Base-by-base conservation (phyloP, 78 protist genomes). In the Speleostelium caveatum region DNA sequence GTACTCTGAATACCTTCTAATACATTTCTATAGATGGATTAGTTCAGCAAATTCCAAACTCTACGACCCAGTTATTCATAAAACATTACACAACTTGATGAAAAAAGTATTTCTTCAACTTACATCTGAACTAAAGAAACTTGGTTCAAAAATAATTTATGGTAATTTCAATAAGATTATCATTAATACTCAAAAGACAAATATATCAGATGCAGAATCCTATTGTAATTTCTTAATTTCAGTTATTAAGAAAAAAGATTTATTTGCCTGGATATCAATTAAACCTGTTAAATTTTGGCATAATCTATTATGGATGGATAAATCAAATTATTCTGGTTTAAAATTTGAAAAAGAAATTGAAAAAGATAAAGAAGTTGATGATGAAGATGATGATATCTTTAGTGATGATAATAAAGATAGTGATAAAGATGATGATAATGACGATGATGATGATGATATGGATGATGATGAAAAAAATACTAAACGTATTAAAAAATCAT, bases 21-120 rank as follows among this genome's bases (percentile, higher is more conserved):
- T 67, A 19, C 96, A 96, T 72, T 95, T 95, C 56, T 97, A 94
- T 66, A 90, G 98, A 17, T 97, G 99, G 99, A 72, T 97, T 21
- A 39, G 85, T 8, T 62, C 77, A 22, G 92, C 96, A 24, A 10
- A 60, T 30, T 62, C 98, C 33, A 63, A 33, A 38, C 61, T 95
- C 32, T 91, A 94, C 45, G 99, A 97, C 33, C 96, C 97, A 24
- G 59, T 66, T 14, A 8, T 97, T 67, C 92, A 67, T 78, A 67
- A 87, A 22, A 28, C 74, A 12, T 68, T 97, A 4, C 97, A 90
- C 62, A 33, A 55, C n/a, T 56, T 94, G 66, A 95, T 97, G 96
- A 49, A 90, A 49, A 96, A 97, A 92, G 96, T 97, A 14, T 83
- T 73, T 26, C 85, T 90, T 41, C 88, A 97, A 30, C 65, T 97